Base-by-base conservation (phyloP, 1,139 yeast genomes). In the Pichia sp. region DNA sequence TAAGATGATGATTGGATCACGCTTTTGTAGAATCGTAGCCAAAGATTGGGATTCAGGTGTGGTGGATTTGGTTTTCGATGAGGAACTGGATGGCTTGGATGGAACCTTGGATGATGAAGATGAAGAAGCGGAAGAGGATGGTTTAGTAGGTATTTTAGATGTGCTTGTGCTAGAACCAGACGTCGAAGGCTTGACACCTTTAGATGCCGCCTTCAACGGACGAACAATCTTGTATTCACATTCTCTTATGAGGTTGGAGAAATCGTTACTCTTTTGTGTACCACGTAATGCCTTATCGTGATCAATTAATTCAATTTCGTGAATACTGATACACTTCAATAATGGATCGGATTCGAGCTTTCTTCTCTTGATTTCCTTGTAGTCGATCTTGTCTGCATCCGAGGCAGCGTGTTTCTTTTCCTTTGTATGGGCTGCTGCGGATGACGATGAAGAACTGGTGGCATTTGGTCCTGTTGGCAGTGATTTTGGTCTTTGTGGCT, bases 1-100 rank as follows among this genome's bases (percentile, higher is more conserved):
- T 34, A 93, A 78, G 44, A 93, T 71, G 51, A 93, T 88, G 56
- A 93, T 90, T n/a, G 99, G 99, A 59, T 85, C 96, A 55, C 83
- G 85, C 33, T 48, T 41, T 42, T 46, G 38, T 17, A 53, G 34
- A n/a, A 45, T 40, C 0, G 50, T 38, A 11, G 54, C 21, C 12
- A 53, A 22, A 31, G 50, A 41, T 8, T 11, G 27, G 7, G 42
- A 15, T 22, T n/a, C n/a, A n/a, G n/a, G n/a, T n/a, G n/a, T n/a
- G n/a, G n/a, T n/a, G n/a, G n/a, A n/a, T n/a, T n/a, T n/a, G n/a
- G n/a, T n/a, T n/a, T n/a, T n/a, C n/a, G n/a, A n/a, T n/a, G n/a
- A n/a, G n/a, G n/a, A n/a, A n/a, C n/a, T n/a, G n/a, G n/a, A n/a
- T n/a, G n/a, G n/a, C n/a, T n/a, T n/a, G 11, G 44, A 19, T 34